A percentile compares a stretch with the other conserved stretches of the same genome.
Conservation (phyloP, 495 filamentous ascomycete species). For the Daldinia grandis region DNA sequence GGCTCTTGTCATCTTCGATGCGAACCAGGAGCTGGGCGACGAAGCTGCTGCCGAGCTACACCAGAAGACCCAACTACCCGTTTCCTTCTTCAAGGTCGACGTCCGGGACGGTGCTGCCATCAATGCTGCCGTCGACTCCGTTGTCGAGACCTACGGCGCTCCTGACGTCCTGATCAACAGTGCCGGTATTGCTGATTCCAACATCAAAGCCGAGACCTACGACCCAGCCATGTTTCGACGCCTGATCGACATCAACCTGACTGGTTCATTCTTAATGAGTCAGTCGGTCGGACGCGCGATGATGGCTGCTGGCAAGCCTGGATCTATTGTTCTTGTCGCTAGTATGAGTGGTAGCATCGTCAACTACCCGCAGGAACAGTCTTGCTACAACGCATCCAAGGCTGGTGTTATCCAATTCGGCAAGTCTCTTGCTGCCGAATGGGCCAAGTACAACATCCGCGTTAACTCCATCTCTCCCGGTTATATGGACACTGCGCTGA, state of each 20-base stretch:
- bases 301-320: constrained; percentile 70
- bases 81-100: constrained; percentile 80
- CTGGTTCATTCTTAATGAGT: constrained; percentile 73
- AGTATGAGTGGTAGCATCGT: constrained; percentile 82
- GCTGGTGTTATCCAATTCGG: constrained; percentile 79
- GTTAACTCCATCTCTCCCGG: constrained; percentile 82
- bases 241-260: constrained; percentile 80
- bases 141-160: constrained; percentile 67
- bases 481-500: constrained; percentile 82
- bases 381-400: constrained; percentile 82
- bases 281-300: constrained; percentile 71
- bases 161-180: constrained; percentile 82
- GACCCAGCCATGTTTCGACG: constrained; percentile 73
- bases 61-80: constrained; percentile 71
- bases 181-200: constrained; percentile 81
- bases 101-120: constrained; percentile 73
- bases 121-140: constrained; percentile 65
- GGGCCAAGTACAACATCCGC: constrained; percentile 76
- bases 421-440: constrained; percentile 81
- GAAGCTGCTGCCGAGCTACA: constrained; percentile 70
- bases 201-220: constrained; percentile 63
- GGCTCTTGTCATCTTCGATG: constrained; percentile 77
- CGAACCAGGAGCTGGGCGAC: constrained; percentile 76
- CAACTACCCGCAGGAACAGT: constrained; percentile 82
- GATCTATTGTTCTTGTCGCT: constrained; percentile 75